Evolutionary conservation across 2,329 filamentous ascomycete species (phyloP).

Genomic region (Penicillium sp.): DNA sequence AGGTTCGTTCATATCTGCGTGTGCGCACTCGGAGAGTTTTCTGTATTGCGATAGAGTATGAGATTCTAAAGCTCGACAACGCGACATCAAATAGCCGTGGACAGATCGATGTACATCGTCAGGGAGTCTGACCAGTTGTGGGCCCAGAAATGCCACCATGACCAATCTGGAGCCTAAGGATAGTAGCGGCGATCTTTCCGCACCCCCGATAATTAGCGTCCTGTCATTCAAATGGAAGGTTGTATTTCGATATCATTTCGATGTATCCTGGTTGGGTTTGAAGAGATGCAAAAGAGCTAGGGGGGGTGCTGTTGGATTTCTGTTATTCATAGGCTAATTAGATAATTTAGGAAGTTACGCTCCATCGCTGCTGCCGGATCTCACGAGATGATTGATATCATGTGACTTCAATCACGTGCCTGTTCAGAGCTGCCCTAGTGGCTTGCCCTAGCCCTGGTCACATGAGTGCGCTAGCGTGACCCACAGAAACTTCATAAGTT

Average conservation of each 20-base stretch:
- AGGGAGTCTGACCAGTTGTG: background rate
- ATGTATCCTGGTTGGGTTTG: too few species aligned
- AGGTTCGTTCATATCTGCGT: background rate
- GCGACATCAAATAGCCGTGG: background rate
- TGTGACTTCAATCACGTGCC: background rate
- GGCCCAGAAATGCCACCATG: background rate
- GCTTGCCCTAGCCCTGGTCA: conserved; percentile 21
- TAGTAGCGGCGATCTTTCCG: background rate
- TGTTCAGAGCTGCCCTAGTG: background rate
- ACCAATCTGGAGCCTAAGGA: background rate
- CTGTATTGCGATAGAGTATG: background rate
- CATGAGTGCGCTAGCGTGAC: conserved; percentile 30
- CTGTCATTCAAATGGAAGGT: background rate
- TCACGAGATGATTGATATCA: background rate
- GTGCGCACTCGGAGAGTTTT: background rate
- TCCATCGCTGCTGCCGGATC: background rate
- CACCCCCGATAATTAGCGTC: background rate
- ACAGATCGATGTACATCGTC: background rate
- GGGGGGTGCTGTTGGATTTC: background rate
- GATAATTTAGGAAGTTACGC: background rate
- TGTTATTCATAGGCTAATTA: background rate
- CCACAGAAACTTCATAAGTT: conserved; percentile 31
- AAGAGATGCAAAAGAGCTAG: accelerated
- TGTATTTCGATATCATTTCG: background rate
- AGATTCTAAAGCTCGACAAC: background rate